A percentile compares a stretch with the other conserved stretches of the same genome.
Evolutionary conservation across 345 rosid genomes (phyloP).

Genomic region (Lumnitzera littorea): DNA sequence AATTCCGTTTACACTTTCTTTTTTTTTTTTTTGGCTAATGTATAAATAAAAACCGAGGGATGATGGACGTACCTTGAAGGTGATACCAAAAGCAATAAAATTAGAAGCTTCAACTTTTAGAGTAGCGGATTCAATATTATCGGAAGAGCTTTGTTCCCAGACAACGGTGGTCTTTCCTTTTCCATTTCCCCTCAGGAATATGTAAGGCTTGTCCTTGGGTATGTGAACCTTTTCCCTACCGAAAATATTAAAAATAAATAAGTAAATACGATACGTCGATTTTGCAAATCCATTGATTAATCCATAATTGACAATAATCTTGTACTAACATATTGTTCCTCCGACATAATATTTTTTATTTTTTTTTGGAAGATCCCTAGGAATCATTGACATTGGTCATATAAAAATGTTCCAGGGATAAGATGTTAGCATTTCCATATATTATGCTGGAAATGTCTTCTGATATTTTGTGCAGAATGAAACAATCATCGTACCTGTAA

Average conservation of each 20-base stretch:
- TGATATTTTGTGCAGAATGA: too few relatives aligned
- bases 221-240: conserved; percentile 69
- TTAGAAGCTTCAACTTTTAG: conserved; percentile 56
- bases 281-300: neutral
- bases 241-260: neutral
- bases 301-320: too few relatives aligned
- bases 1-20: neutral
- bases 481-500: conserved; percentile 39
- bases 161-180: conserved; percentile 60
- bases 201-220: conserved; percentile 60
- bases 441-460: neutral
- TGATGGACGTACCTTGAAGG: conserved; percentile 47
- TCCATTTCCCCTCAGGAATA: conserved; percentile 95
- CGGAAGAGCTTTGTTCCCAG: conserved; percentile 45
- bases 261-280: neutral
- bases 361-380: too few relatives aligned
- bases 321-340: too few relatives aligned
- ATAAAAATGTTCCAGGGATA: too few relatives aligned
- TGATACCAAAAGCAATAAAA: conserved; percentile 72
- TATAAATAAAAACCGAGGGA: neutral
- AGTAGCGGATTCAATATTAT: conserved; percentile 73
- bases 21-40: neutral
- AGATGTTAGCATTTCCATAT: neutral
- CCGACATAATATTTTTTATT: too few relatives aligned
- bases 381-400: too few relatives aligned